Conservation (phyloP, 306 rosid species). For the Inga laurina region DNA sequence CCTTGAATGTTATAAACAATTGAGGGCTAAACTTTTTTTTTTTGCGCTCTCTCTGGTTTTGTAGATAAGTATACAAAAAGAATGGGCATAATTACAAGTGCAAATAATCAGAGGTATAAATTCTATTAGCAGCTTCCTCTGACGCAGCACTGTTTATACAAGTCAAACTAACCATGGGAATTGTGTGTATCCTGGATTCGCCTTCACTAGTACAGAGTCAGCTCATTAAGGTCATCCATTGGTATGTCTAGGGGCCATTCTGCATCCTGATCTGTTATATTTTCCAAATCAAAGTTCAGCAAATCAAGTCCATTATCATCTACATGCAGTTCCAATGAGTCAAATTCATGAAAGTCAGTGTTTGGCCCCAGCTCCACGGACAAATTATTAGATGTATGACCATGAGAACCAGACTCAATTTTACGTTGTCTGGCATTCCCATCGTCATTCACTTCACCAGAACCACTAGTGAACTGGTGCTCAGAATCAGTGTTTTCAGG, state of each 20-base stretch:
- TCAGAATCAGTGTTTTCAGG: conserved; percentile 39
- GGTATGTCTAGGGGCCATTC: conserved; percentile 72
- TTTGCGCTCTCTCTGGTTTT: conserved; percentile 39
- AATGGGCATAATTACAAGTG: conserved; percentile 78
- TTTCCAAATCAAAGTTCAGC: conserved; percentile 71
- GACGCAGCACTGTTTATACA: conserved; percentile 43
- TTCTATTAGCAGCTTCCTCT: conserved; percentile 58
- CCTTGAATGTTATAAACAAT: conserved; percentile 42
- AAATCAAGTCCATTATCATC: conserved; percentile 59
- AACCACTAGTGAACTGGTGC: conserved; percentile 43
- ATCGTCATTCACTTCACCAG: conserved; percentile 38
- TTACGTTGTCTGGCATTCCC: conserved; percentile 40
- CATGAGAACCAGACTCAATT: conserved; percentile 37
- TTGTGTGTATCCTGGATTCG: conserved; percentile 43
- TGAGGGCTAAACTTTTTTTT: conserved; percentile 38
- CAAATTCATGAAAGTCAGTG: conserved; percentile 59
- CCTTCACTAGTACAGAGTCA: conserved; percentile 60
- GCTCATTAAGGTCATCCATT: conserved; percentile 83
- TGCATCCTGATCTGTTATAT: conserved; percentile 56
- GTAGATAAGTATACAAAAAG: conserved; percentile 54
- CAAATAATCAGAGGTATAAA: conserved; percentile 57
- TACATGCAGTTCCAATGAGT: conserved; percentile 62
- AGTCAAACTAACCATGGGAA: conserved; percentile 43
- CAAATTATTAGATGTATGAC: conserved; percentile 28
- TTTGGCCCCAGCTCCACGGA: conserved; percentile 47